Percentiles rank a stretch among this genome's conserved stretches.
Evolutionary conservation across 1,284 basidiomycete genomes (phyloP).

Genomic region (Fomes fomentarius): DNA sequence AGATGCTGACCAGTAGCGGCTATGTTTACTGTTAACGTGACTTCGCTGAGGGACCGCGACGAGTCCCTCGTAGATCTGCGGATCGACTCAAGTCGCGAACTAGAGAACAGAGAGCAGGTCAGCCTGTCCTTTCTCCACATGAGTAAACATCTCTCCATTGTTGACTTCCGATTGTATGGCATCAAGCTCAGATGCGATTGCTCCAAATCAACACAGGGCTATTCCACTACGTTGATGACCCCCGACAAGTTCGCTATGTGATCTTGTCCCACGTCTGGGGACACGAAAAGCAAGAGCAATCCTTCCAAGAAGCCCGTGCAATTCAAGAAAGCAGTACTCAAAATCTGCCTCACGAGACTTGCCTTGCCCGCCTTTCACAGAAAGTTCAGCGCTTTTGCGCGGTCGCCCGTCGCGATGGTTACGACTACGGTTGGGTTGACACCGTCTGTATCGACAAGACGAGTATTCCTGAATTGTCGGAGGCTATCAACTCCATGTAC

Average conservation of each 20-base stretch:
- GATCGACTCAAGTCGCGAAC: no score
- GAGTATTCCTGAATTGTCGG: conserved; percentile 22
- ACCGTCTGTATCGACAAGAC: conserved; percentile 22
- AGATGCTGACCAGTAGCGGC: no score
- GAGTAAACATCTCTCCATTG: no score
- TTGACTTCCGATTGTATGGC: no score
- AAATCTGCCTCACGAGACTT: not conserved
- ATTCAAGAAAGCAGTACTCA: not conserved
- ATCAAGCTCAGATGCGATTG: no score
- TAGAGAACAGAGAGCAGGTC: no score
- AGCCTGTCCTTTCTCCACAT: no score
- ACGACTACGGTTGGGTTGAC: conserved; percentile 18
- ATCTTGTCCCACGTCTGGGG: conserved; percentile 20
- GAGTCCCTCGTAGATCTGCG: no score
- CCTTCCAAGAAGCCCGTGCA: not conserved
- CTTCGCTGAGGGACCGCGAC: no score
- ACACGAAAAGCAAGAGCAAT: not conserved
- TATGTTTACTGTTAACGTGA: no score
- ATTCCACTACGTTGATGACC: conserved; percentile 8
- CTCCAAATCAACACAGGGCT: conserved; percentile 4
- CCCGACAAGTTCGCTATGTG: conserved; percentile 10
- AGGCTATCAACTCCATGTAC: conserved; percentile 23
- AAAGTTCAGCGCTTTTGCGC: conserved; percentile 15
- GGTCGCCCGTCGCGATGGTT: conserved; percentile 13
- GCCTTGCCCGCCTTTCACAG: conserved; percentile 4